Evolutionary conservation across 2,329 filamentous ascomycete species (phyloP), one percentile per base, ranked within the genome.

Genomic region (Lithohypha guttulata): DNA sequence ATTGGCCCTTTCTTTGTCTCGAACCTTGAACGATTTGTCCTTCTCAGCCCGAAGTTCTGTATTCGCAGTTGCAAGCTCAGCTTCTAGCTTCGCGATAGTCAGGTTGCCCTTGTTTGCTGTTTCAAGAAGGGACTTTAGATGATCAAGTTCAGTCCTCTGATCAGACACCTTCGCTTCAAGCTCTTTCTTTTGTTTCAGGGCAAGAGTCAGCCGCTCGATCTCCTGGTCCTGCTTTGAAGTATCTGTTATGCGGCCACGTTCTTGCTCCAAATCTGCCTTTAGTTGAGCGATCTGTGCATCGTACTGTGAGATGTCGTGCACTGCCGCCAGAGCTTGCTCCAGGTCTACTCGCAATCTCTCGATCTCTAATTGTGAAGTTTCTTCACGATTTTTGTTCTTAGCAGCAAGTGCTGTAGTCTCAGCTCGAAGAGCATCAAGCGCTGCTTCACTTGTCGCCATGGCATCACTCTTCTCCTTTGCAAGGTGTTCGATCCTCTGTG

Each of bases 211-310:
- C 11, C 13, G 17, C 10, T 39, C 41, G 22, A 46, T 37, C 26
- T 47, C 38, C 6, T 34, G 43, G 18, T 43, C 39, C 29, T 43
- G 41, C 11, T 40, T 27, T 19, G 34, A 6, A 36, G 39, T 27
- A 42, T 46, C 21, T 22, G 17, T n/a, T 8, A 31, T 36, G 2
- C 41, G 21, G 17, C 21, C 38, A 11, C 27, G 39, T 13, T 42
- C 25, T 15, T 42, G 20, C 20, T 39, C 38, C 13, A 46, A 22
- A 26, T 46, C 42, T n/a, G 41, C 26, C 27, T 42, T 43, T 8
- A 46, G 38, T 14, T 38, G 31, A 34, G 41, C 41, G 18, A 46
- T 42, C 25, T 47, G 38, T 6, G 40, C 45, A 20, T 43, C 39
- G 32, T 43, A 39, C 14, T 42, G 26, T 20, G 33, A 10, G 35